Conservation (phyloP, 768 basidiomycete genomes). For the Astraeus odoratus region DNA sequence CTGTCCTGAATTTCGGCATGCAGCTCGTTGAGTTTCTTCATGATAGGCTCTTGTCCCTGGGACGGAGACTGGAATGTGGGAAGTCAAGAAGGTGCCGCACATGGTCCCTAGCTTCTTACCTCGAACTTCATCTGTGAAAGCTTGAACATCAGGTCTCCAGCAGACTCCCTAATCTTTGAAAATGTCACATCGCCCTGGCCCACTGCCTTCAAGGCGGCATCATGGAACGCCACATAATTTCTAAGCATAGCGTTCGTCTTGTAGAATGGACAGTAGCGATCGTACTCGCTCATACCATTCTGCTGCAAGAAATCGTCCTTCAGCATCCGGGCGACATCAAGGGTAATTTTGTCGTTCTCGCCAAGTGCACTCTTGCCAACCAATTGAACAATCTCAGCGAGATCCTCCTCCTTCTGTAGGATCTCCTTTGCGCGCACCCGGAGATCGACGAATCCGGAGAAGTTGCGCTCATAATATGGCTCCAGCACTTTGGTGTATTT, state of each 20-base stretch:
- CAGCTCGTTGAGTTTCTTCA: conserved; percentile 73
- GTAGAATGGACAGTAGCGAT: conserved; percentile 97
- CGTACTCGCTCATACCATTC: conserved; percentile 98
- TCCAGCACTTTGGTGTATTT: conserved; percentile 96
- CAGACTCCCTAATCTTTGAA: conserved; percentile 77
- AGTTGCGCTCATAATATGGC: conserved; percentile 82
- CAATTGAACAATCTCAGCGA: conserved; percentile 98
- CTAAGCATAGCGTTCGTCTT: conserved; percentile 95
- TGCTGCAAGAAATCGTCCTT: conserved; percentile 98
- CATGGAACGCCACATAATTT: conserved; percentile 92
- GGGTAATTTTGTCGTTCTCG: conserved; percentile 95
- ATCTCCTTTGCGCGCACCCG: conserved; percentile 94
- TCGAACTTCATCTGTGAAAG: conserved; percentile 99
- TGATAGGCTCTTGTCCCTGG: conserved; percentile 79
- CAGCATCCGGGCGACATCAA: conserved; percentile 94
- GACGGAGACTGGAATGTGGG: conserved; percentile 65
- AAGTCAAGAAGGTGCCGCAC: conserved; percentile 7
- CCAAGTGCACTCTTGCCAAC: conserved; percentile 98
- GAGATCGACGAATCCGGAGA: conserved; percentile 92
- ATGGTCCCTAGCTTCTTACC: conserved; percentile 38
- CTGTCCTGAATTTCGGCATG: conserved; percentile 87
- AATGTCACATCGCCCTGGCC: conserved; percentile 80
- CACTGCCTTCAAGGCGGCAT: conserved; percentile 82
- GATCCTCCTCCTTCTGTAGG: conserved; percentile 95
- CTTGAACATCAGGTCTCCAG: conserved; percentile 88